Conservation (phyloP, 2,329 filamentous ascomycete genomes). For the Xylaria sp. region DNA sequence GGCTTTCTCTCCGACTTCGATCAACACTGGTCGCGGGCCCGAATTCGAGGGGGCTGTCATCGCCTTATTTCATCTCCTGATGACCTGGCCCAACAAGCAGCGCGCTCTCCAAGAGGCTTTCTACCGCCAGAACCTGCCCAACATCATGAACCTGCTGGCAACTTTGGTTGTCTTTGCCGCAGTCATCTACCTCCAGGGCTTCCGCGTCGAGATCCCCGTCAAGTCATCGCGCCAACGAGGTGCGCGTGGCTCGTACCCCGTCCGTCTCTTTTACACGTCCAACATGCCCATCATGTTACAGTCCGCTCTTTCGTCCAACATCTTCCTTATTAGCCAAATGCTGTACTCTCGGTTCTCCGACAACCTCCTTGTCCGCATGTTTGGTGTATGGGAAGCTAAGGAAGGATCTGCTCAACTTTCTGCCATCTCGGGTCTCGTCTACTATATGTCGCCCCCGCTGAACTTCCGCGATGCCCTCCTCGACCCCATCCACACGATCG, state of each 20-base stretch:
- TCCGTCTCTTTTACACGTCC: constrained; percentile 99
- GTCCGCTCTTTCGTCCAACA: constrained; percentile 97
- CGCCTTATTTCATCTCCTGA: constrained; percentile 94
- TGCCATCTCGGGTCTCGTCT: constrained; percentile 91
- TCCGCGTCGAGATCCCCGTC: constrained; percentile 99
- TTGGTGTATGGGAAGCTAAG: constrained; percentile 98
- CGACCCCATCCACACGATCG: constrained; percentile 94
- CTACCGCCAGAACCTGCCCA: constrained; percentile 98
- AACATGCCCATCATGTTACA: constrained; percentile 99
- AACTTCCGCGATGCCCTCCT: constrained; percentile 98
- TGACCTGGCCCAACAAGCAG: constrained; percentile 99
- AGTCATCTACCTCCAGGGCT: constrained; percentile 99
- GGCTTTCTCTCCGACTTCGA: constrained; percentile 98
- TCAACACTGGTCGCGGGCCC: constrained; percentile 98
- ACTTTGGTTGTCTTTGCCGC: constrained; percentile 94
- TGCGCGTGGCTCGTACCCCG: constrained; percentile 96
- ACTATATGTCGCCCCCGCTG: constrained; percentile 99
- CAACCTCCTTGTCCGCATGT: constrained; percentile 96
- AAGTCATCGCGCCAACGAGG: constrained; percentile 99
- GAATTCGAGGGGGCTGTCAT: constrained; percentile 99
- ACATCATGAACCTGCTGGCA: constrained; percentile 98
- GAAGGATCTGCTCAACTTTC: constrained; percentile 96
- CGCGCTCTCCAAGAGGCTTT: constrained; percentile 98
- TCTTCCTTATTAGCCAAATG: constrained; percentile 99
- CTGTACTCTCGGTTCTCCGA: constrained; percentile 99